phyloP scores from a whole-genome alignment of 1,284 basidiomycete genomes.

The Apiotrichum mycotoxinovorans region DNA sequence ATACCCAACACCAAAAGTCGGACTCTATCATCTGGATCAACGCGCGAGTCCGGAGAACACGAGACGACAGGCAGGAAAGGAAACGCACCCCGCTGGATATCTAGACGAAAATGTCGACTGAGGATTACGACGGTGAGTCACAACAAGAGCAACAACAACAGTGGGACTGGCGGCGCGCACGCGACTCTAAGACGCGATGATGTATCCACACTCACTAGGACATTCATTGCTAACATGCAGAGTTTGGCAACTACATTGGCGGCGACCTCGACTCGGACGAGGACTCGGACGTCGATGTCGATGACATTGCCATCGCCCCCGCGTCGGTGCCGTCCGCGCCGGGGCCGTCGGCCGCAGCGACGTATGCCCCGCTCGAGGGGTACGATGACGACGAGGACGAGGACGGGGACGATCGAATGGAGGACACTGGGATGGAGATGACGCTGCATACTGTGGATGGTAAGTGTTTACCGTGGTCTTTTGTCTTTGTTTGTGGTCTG shows the following conservation, averaged over 20 bases:
- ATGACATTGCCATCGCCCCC: constrained; percentile 9
- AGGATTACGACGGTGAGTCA: constrained; percentile 50
- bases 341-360: constrained; percentile 29
- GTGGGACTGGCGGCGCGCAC: too few relatives aligned
- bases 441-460: constrained; percentile 46
- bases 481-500: too few relatives aligned
- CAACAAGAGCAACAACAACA: too few relatives aligned
- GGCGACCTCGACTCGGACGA: constrained; percentile 87
- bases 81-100: too few relatives aligned
- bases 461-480: constrained; percentile 14
- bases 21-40: too few relatives aligned
- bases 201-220: too few relatives aligned
- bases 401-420: constrained; percentile 38
- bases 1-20: background rate
- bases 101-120: constrained; percentile 42
- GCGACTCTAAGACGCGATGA: background rate
- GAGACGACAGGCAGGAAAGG: too few relatives aligned
- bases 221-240: constrained; percentile 17
- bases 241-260: constrained; percentile 93
- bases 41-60: too few relatives aligned
- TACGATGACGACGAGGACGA: constrained; percentile 48
- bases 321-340: constrained; percentile 28
- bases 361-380: constrained; percentile 49
- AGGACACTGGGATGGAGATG: constrained; percentile 41
- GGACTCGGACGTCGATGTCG: constrained; percentile 51